phyloP scores from a whole-genome alignment of 2,329 filamentous ascomycete species.

The Penicillium brasilianum region DNA sequence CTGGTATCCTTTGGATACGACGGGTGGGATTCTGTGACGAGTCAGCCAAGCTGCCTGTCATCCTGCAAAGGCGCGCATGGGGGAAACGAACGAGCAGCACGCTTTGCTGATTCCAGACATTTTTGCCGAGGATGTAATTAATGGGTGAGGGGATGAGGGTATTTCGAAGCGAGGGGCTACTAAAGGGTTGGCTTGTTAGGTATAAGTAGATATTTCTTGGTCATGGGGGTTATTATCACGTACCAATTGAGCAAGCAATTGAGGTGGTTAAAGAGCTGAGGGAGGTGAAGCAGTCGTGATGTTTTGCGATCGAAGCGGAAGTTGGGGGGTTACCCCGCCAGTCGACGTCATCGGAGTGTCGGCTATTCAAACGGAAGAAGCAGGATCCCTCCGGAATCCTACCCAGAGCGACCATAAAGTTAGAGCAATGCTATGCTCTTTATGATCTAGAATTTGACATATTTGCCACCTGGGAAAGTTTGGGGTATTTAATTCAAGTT shows the following conservation, averaged over 20 bases:
- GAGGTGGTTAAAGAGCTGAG: slow-evolving; percentile 19
- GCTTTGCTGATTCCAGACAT: slow-evolving; percentile 52
- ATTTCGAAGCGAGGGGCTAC: slow-evolving; percentile 27
- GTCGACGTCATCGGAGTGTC: slow-evolving; percentile 29
- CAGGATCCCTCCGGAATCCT: not conserved
- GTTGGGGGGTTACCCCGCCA: slow-evolving; percentile 10
- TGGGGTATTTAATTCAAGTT: not conserved
- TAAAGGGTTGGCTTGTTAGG: not conserved
- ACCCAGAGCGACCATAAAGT: not conserved
- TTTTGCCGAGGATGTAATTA: slow-evolving; percentile 31
- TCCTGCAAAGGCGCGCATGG: slow-evolving; percentile 2
- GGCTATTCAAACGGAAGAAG: not conserved
- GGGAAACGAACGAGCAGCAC: slow-evolving; percentile 49
- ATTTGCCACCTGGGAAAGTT: not conserved
- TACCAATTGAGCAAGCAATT: slow-evolving; percentile 8
- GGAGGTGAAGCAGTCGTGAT: not conserved
- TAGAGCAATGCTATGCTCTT: not conserved
- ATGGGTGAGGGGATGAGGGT: slow-evolving; percentile 11
- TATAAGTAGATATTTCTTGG: no score
- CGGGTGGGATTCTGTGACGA: slow-evolving; percentile 45
- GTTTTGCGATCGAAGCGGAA: slow-evolving; percentile 1
- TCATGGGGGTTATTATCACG: not conserved
- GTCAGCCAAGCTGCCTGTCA: slow-evolving; percentile 7
- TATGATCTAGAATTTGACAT: not conserved
- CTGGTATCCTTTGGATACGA: slow-evolving; percentile 55